Evolutionary conservation across 257 asterid species (phyloP), one percentile per base, ranked within the genome.

Genomic region (Linderniella brevidens): DNA sequence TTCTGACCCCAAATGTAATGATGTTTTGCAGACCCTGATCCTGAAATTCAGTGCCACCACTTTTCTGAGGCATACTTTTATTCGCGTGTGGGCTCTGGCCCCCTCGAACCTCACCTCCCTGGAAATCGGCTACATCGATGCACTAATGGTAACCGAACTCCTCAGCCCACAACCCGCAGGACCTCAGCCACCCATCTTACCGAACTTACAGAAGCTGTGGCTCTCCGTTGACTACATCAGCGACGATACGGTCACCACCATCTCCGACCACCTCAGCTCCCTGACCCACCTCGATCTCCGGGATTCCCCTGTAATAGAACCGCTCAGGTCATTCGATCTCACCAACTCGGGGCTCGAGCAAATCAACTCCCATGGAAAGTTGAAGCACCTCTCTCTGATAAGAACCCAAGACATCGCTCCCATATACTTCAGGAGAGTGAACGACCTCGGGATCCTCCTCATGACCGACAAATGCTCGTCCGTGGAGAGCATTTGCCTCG

Each of bases 361-460:
- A 64, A 70, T 88, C n/a, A 84, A 88, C 56, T 71, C 67, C 1
- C 92, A 65, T 48, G 98, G 98, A 48, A 84, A 76, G 55, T 76
- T 88, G 62, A 88, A 84, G 53, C 93, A 84, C 66, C 95, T 88
- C 50, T 84, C 87, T 44, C 50, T 88, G 58, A 75, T 88, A 41
- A 65, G 98, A 70, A 78, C 90, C 66, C 98, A 84, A 49, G 95
- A 80, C 56, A 68, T 76, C 40, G 75, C 81, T 42, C 82, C 85
- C 17, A 69, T 93, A 19, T 80, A 61, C 72, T 88, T 88, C 63
- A 80, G 66, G 67, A 72, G 94, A 42, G 98, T 88, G 62, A 88
- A 88, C 55, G 98, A 88, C 68, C 87, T 84, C 1, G 98, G 96
- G n/a, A 76, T 88, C 66, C 96, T 88, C 49, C 81, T 80, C 52